Percentiles rank a stretch among this genome's conserved stretches.
phyloP scores from a whole-genome alignment of 1,284 basidiomycete species.

The Rhodotorula mucilaginosa region DNA sequence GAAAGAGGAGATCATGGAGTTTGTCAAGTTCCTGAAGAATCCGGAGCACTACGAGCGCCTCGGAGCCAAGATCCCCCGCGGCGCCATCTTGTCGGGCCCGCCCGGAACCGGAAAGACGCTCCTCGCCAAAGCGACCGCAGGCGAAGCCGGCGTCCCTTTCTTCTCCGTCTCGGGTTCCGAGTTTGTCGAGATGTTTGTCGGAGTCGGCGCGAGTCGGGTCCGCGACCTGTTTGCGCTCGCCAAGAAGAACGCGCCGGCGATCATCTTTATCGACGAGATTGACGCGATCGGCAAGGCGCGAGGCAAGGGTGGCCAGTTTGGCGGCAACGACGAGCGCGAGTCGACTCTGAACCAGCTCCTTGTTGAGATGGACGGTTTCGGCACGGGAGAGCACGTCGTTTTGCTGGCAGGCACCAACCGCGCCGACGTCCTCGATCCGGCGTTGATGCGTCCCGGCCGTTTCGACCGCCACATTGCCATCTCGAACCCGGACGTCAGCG shows the following conservation, averaged over 20 bases:
- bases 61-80: constrained; percentile 97
- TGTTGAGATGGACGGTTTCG: constrained; percentile 99
- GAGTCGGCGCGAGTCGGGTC: constrained; percentile 95
- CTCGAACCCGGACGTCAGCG: constrained; percentile 90
- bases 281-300: constrained; percentile 97
- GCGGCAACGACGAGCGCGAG: constrained; percentile 95
- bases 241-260: constrained; percentile 97
- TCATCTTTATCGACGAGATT: constrained; percentile 99
- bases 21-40: constrained; percentile 98
- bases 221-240: constrained; percentile 95
- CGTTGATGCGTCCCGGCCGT: constrained; percentile 92
- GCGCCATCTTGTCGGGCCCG: constrained; percentile 95
- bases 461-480: constrained; percentile 97
- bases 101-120: constrained; percentile 99
- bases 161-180: constrained; percentile 97
- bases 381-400: constrained; percentile 91
- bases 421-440: constrained; percentile 91
- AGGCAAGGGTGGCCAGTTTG: constrained; percentile 82
- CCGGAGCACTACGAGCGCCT: constrained; percentile 88
- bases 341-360: constrained; percentile 96
- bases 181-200: constrained; percentile 99
- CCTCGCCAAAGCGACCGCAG: constrained; percentile 96
- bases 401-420: constrained; percentile 96
- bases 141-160: constrained; percentile 96
- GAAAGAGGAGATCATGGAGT: constrained; percentile 99